Conservation (phyloP, 208 protist species). For the Leishmania martiniquensis region DNA sequence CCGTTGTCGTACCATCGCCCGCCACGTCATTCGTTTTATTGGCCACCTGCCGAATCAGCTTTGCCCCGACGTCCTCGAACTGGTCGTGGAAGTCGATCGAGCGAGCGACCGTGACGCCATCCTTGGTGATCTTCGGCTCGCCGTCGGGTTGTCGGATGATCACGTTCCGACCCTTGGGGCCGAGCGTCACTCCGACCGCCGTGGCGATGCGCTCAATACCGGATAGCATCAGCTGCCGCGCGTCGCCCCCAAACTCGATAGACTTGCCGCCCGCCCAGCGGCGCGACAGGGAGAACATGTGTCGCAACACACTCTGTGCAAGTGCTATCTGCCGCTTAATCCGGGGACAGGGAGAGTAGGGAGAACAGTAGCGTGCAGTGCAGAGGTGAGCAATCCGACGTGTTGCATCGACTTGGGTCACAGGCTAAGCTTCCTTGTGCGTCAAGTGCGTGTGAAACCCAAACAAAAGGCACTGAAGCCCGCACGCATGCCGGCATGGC, state of each 20-base stretch:
- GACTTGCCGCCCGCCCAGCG: constrained; percentile 85
- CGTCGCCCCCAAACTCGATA: constrained; percentile 96
- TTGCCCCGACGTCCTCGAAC: constrained; percentile 98
- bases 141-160: constrained; percentile 98
- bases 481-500: background rate
- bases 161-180: constrained; percentile 99
- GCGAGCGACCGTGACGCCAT: constrained; percentile 99
- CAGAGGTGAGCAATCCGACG: background rate
- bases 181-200: constrained; percentile 98
- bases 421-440: background rate
- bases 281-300: constrained; percentile 38
- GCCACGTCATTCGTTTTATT: constrained; percentile 98
- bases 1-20: constrained; percentile 99
- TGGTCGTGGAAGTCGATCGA: constrained; percentile 98
- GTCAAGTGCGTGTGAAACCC: background rate
- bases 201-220: constrained; percentile 98
- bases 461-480: background rate
- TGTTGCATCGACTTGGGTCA: background rate
- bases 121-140: constrained; percentile 99
- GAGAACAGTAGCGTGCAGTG: background rate
- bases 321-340: background rate
- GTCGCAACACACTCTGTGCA: background rate
- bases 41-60: constrained; percentile 96
- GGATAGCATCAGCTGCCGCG: constrained; percentile 93
- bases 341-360: background rate